These are phyloP conservation scores for Citrullus mucosospermus DNA, from an alignment of 306 rosid species.

Conservation along the genomic window DNA sequence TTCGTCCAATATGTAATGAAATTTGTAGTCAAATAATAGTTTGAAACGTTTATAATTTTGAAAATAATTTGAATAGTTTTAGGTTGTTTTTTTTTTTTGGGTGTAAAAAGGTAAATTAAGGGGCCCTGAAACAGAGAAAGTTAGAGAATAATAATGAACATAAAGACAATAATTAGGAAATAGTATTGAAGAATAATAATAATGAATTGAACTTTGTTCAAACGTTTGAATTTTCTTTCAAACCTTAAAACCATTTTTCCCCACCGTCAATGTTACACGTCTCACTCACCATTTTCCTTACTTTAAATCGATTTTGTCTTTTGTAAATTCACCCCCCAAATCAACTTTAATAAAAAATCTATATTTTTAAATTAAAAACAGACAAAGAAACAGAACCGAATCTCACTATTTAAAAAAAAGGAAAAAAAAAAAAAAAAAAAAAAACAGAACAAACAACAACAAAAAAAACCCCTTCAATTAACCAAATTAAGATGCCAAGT, in stretches of 20 bases:
- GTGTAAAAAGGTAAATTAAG: too few relatives aligned
- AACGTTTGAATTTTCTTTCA: neutral
- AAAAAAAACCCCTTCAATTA: conserved; percentile 1
- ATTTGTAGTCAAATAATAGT: too few relatives aligned
- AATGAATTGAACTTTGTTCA: neutral
- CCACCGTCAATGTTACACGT: neutral
- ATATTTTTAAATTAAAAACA: neutral
- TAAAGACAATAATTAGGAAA: neutral
- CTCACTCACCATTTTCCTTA: neutral
- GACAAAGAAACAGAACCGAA: neutral
- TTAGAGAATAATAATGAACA: neutral
- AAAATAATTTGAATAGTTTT: too few relatives aligned
- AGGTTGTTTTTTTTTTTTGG: too few relatives aligned
- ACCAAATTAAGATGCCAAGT: neutral
- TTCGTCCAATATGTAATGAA: too few relatives aligned
- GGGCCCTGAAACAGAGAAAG: neutral
- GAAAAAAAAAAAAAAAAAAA: neutral
- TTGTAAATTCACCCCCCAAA: neutral
- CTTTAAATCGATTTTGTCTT: neutral
- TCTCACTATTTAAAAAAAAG: neutral
- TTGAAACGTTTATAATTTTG: too few relatives aligned
- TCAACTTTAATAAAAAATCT: neutral
- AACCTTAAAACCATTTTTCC: neutral
- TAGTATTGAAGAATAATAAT: neutral
- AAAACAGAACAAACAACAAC: neutral